phyloP scores from a whole-genome alignment of 2,329 filamentous ascomycete species.

The Neonectria magnoliae region DNA sequence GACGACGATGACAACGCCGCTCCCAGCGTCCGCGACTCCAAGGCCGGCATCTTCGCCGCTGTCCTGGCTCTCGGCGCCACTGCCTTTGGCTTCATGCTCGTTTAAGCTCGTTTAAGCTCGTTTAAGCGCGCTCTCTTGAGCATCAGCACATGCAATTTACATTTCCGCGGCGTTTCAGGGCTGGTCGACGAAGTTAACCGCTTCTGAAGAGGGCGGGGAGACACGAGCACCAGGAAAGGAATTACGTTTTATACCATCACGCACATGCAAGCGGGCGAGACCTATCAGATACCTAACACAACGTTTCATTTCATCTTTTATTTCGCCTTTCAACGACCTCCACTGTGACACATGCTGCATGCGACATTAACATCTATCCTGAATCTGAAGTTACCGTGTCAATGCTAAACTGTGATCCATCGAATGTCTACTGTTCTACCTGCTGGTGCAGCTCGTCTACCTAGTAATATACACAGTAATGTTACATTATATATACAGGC shows the following conservation, averaged over 20 bases:
- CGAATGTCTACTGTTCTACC: slow-evolving; percentile 4
- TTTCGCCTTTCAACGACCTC: not conserved
- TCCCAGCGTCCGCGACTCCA: slow-evolving; percentile 10
- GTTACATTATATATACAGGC: slow-evolving; percentile 28
- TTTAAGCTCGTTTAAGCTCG: slow-evolving; percentile 36
- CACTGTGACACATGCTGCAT: not conserved
- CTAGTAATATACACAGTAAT: slow-evolving; percentile 16
- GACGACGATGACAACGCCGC: slow-evolving; percentile 32
- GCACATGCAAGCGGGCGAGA: slow-evolving; percentile 9
- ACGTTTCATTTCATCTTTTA: slow-evolving; percentile 1
- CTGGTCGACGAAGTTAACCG: not conserved
- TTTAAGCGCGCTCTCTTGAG: slow-evolving; percentile 23
- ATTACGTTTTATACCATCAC: slow-evolving; percentile 9
- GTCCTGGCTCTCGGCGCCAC: slow-evolving; percentile 39
- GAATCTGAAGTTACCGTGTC: not conserved
- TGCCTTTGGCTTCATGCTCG: slow-evolving; percentile 37
- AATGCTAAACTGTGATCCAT: not conserved
- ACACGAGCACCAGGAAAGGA: not conserved
- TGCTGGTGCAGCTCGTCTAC: slow-evolving; percentile 10
- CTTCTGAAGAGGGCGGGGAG: not conserved
- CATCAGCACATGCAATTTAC: not conserved
- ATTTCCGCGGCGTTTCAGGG: slow-evolving; percentile 6
- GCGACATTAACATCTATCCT: not conserved
- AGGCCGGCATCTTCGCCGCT: slow-evolving; percentile 30
- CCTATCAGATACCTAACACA: slow-evolving; percentile 3